Evolutionary conservation across 805 yeast genomes (phyloP).

Genomic region (Saccharomycopsis fibuligera): DNA sequence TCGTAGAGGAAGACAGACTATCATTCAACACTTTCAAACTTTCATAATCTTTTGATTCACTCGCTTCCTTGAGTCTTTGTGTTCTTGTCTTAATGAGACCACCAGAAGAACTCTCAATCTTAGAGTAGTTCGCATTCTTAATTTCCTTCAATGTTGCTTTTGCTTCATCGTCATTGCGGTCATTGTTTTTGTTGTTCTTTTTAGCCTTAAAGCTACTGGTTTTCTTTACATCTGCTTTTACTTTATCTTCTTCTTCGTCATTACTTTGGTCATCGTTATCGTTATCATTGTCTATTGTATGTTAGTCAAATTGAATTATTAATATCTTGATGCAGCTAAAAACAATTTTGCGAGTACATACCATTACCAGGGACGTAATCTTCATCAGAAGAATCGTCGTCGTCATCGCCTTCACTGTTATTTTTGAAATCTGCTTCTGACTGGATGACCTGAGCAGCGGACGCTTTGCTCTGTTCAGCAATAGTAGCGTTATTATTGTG

Average conservation of each 20-base stretch:
- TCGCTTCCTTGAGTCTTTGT: conserved; percentile 43
- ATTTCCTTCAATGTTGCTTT: conserved; percentile 21
- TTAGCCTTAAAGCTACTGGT: neutral
- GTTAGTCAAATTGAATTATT: neutral
- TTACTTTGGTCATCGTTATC: conserved; percentile 5
- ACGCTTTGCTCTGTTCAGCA: no score
- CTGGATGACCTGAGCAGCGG: no score
- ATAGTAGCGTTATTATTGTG: no score
- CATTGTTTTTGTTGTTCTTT: neutral
- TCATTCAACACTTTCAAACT: conserved; percentile 24
- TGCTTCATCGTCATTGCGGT: conserved; percentile 19
- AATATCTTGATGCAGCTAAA: no score
- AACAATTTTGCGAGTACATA: neutral
- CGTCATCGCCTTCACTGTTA: conserved; percentile 1
- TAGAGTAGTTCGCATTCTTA: conserved; percentile 38
- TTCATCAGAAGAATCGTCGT: conserved; percentile 3
- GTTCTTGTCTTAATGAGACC: conserved; percentile 66
- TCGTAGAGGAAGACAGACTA: conserved; percentile 25
- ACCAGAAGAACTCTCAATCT: conserved; percentile 50
- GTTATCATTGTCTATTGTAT: neutral
- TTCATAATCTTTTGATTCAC: conserved; percentile 27
- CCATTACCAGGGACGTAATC: conserved; percentile 1
- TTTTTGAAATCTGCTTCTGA: neutral
- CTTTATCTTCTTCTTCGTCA: conserved; percentile 6
- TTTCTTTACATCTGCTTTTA: neutral